Percentiles rank a stretch among this genome's conserved stretches.
Conservation (phyloP, 352 stramenopile species). For the Globisporangium nodosum region DNA sequence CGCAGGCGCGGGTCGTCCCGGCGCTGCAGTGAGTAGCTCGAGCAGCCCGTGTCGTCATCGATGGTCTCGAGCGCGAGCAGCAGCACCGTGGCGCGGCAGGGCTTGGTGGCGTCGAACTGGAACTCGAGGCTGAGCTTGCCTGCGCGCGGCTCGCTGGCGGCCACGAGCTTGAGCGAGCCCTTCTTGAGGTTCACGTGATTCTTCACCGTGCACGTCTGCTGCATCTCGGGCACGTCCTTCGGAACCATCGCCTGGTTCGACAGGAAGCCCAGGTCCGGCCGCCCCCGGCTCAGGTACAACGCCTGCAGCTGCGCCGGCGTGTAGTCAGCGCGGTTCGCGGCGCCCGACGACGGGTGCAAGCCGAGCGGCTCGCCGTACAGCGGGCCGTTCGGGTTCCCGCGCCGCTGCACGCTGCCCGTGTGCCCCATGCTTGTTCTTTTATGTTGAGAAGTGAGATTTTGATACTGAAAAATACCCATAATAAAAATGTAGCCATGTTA, state of each 20-base stretch:
- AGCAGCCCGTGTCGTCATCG: slow-evolving; percentile 56
- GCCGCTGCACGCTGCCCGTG: slow-evolving; percentile 61
- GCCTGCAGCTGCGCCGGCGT: slow-evolving; percentile 79
- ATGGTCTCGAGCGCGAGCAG: slow-evolving; percentile 63
- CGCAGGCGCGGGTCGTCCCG: slow-evolving; percentile 26
- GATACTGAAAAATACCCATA: too few species aligned
- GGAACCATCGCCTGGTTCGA: slow-evolving; percentile 49
- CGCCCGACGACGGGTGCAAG: slow-evolving; percentile 15
- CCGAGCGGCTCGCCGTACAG: slow-evolving; percentile 65
- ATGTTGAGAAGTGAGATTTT: neutral
- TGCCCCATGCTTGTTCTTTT: slow-evolving; percentile 42
- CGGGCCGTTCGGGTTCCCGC: slow-evolving; percentile 20
- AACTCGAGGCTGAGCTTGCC: slow-evolving; percentile 51
- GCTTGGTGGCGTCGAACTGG: slow-evolving; percentile 73
- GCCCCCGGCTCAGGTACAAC: slow-evolving; percentile 70
- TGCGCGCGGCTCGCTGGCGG: slow-evolving; percentile 15
- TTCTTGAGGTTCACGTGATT: slow-evolving; percentile 88
- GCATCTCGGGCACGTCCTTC: slow-evolving; percentile 68
- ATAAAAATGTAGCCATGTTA: neutral
- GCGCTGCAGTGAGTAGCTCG: slow-evolving; percentile 48
- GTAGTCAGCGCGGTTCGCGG: slow-evolving; percentile 46
- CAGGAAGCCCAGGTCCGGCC: slow-evolving; percentile 84
- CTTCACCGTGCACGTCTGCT: slow-evolving; percentile 78
- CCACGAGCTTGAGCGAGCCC: slow-evolving; percentile 50
- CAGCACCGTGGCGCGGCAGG: slow-evolving; percentile 60